Base-by-base conservation (phyloP, 2,329 filamentous ascomycete species). In the Diplodia sapinea region DNA sequence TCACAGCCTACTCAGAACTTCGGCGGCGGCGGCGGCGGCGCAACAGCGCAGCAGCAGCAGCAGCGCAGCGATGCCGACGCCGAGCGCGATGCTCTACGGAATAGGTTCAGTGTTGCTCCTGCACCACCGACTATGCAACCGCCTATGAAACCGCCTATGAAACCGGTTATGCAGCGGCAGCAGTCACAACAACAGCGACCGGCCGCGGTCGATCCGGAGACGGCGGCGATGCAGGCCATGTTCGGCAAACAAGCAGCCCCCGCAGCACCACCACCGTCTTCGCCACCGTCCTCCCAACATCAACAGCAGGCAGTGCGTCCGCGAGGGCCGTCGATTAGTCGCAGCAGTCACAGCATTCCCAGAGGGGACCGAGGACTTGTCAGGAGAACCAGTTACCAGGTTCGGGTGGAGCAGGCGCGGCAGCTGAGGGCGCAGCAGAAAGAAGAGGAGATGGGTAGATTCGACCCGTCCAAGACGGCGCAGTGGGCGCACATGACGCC, bases 11-110 rank as follows among this genome's bases (percentile, higher is more conserved):
- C 29, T 2, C 40, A 26, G n/a, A 49, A 5, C 17, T 50, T 43
- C 38, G 40, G 52, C 15, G 17, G 33, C 13, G 33, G 76, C 23
- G 74, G 70, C 76, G 74, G 23, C 78, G 76, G 7, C 75, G 71
- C 50, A 74, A 71, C 74, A 78, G 9, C 36, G 26, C 73, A 73
- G 73, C 72, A 29, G 72, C 74, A 70, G 74, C 75, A 20, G 71
- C 75, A 69, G 68, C 69, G 26, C 75, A 76, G 74, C 74, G 73
- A 63, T 69, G 31, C 20, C 15, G 51, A 52, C 57, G 8, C 23
- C 29, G 31, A 56, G 33, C 52, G 17, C 31, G 26, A 56, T 5
- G 29, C 17, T 11, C 3, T 38, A 4, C 31, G 11, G 11, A 38
- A 13, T 17, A 29, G 31, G 2, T 56, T 36, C 17, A 38, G 4